phyloP scores from a whole-genome alignment of 2,329 filamentous ascomycete species.

The Colletotrichum orbiculare region DNA sequence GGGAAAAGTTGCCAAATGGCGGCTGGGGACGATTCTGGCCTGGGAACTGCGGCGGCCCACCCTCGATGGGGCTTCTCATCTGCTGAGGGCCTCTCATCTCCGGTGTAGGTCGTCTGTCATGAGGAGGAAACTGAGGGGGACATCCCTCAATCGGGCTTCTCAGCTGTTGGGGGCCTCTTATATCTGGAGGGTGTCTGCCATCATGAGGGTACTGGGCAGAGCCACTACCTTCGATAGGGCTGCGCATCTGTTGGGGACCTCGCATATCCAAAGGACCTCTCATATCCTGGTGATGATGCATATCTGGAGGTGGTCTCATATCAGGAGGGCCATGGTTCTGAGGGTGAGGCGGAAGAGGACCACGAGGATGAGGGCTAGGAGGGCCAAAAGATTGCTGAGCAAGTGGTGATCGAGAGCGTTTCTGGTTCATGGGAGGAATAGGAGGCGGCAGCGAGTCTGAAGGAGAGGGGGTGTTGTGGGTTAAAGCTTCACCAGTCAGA shows the following conservation, averaged over 20 bases:
- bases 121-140: conserved; percentile 1
- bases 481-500: conserved; percentile 65
- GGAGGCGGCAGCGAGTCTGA: conserved; percentile 54
- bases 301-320: conserved; percentile 12
- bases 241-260: not conserved
- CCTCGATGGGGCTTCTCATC: conserved; percentile 10
- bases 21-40: conserved; percentile 25
- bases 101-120: conserved; percentile 5
- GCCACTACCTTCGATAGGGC: not conserved
- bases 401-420: conserved; percentile 59
- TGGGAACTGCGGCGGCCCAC: not conserved
- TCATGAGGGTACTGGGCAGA: not conserved
- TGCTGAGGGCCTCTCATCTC: conserved; percentile 21
- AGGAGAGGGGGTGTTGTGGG: conserved; percentile 46
- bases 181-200: conserved; percentile 11
- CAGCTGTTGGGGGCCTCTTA: conserved; percentile 19
- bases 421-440: conserved; percentile 51
- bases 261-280: not conserved
- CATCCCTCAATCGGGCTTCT: conserved; percentile 20
- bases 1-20: conserved; percentile 38
- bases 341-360: conserved; percentile 45
- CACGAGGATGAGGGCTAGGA: conserved; percentile 45
- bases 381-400: conserved; percentile 48
- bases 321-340: conserved; percentile 35
- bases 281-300: conserved; percentile 4